Base-by-base conservation (phyloP, 352 stramenopile species). In the Globisporangium cylindrosporum region DNA sequence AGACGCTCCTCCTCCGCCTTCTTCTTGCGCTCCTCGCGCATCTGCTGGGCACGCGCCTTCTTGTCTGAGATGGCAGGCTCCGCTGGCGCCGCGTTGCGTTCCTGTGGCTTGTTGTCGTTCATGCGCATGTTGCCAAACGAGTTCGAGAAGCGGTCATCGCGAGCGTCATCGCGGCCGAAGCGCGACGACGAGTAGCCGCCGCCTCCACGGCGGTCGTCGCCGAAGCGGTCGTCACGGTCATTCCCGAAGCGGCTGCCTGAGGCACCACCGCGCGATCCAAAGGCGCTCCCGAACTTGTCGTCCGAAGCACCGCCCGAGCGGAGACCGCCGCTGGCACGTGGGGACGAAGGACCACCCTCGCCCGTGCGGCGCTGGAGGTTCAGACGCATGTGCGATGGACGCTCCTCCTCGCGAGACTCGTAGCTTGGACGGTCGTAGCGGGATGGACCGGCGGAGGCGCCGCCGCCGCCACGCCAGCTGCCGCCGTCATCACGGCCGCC, bases 21-120 rank as follows among this genome's bases (percentile, higher is more conserved):
- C 71, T 91, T 88, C 82, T 90, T 91, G 77, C 84, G 84, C 72
- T 92, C 82, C 63, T 92, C 84, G 29, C 81, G 81, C 66, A 88
- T 79, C 72, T 88, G 75, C 73, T 90, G 75, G 3, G 79, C 81
- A 6, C 66, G 69, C 46, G 67, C 59, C 76, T 92, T 90, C 77
- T 91, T 89, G 55, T 89, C 82, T 32, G 57, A 57, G 38, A 78
- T 18, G 18, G 70, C 55, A 4, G 64, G 51, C 57, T 77, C 69
- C 2, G 64, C 64, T 12, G 72, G 61, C 29, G 62, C 68, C 0
- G 68, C 56, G 56, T 59, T 20, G n/a, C 27, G 38, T 22, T 65
- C 36, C 59, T 65, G 59, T 48, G 18, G 53, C 15, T 54, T 48
- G 36, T 78, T 72, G 25, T 77, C 69, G 57, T 65, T 74, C 65